phyloP scores from a whole-genome alignment of 2,329 filamentous ascomycete genomes.

The Colletotrichum limetticola region DNA sequence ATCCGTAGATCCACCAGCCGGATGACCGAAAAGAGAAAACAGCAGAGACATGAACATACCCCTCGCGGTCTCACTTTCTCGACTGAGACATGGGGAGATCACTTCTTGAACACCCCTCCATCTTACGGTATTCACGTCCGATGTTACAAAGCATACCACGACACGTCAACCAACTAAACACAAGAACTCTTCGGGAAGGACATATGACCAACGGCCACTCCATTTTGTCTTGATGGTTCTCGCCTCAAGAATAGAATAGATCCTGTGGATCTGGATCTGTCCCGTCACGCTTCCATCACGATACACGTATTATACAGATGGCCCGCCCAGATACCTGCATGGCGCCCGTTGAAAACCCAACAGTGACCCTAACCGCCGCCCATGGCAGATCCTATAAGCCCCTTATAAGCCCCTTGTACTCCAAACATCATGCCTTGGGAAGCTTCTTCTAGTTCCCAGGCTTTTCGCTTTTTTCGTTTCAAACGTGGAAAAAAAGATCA shows the following conservation, averaged over 20 bases:
- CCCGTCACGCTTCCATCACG: background rate
- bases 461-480: constrained; percentile 2
- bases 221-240: background rate
- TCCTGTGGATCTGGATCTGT: background rate
- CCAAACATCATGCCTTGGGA: background rate
- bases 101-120: too few species aligned
- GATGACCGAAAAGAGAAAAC: background rate
- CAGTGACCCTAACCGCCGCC: background rate
- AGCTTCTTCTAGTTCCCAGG: background rate
- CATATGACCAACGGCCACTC: background rate
- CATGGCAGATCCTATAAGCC: background rate
- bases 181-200: background rate
- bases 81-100: background rate
- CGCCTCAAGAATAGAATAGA: background rate
- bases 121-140: background rate
- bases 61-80: background rate
- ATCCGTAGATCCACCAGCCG: background rate
- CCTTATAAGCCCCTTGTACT: background rate
- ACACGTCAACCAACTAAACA: background rate
- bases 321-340: background rate
- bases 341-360: background rate
- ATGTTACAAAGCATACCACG: background rate
- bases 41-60: background rate
- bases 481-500: background rate
- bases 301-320: constrained; percentile 31